A percentile compares a stretch with the other conserved stretches of the same genome.
phyloP scores from a whole-genome alignment of 257 asterid species.

The Coffea canephora region DNA sequence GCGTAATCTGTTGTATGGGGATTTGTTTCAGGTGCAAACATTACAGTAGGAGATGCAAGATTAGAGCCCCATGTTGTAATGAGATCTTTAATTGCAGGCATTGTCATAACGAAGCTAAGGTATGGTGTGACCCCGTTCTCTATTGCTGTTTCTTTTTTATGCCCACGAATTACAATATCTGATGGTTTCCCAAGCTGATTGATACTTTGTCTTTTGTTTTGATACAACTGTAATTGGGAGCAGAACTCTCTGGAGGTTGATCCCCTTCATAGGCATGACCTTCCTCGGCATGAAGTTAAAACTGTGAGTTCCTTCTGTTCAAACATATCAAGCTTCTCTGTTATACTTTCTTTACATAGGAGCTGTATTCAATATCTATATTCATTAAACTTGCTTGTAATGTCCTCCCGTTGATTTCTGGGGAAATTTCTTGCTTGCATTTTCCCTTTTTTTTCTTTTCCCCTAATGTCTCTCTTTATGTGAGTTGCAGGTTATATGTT shows the following conservation, averaged over 20 bases:
- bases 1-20: background rate
- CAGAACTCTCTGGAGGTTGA: conserved; percentile 61
- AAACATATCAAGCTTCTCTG: background rate
- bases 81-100: conserved; percentile 68
- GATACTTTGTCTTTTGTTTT: background rate
- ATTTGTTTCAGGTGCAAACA: conserved; percentile 47
- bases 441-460: background rate
- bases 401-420: too few relatives aligned
- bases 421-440: background rate
- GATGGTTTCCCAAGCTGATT: background rate
- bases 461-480: background rate
- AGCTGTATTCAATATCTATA: background rate
- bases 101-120: conserved; percentile 77
- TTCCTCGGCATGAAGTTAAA: conserved; percentile 54
- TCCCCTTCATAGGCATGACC: conserved; percentile 51
- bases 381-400: too few relatives aligned
- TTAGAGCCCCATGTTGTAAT: conserved; percentile 60
- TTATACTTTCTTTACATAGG: background rate
- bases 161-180: background rate
- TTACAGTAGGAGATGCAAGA: conserved; percentile 61
- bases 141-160: background rate
- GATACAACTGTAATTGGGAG: background rate
- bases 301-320: conserved; percentile 34
- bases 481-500: conserved; percentile 46
- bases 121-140: background rate